A percentile compares a stretch with the other conserved stretches of the same genome.
Evolutionary conservation across 176 grass and related monocot genomes (phyloP).

Genomic region (Alloteropsis semialata): DNA sequence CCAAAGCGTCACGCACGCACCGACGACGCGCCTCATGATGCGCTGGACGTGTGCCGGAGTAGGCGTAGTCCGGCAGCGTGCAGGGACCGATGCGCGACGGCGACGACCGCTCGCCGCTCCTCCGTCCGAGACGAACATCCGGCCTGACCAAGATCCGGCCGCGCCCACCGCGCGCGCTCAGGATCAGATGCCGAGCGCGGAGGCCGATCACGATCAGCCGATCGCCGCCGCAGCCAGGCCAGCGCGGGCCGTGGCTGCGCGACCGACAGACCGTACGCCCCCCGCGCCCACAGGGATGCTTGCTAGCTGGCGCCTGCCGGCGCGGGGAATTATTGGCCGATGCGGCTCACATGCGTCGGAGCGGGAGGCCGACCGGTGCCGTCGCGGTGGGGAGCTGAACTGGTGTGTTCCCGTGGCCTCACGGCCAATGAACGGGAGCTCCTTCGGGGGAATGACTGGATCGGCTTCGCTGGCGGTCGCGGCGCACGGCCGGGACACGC

Average conservation of each 20-base stretch:
- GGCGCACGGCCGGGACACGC: not conserved
- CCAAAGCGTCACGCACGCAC: not conserved
- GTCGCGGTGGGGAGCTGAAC: not conserved
- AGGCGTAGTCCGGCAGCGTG: not conserved
- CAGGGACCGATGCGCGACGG: not conserved
- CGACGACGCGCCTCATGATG: constrained; percentile 7
- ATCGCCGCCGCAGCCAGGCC: not conserved
- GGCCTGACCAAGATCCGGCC: not conserved
- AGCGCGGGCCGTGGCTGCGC: not conserved
- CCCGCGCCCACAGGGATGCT: not conserved
- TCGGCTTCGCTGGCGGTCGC: not conserved
- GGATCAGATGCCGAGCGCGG: not conserved
- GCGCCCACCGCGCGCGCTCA: not conserved
- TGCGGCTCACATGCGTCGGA: not conserved
- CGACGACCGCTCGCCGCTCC: not conserved
- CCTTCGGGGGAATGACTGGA: not conserved
- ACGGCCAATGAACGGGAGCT: not conserved
- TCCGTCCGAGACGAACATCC: not conserved
- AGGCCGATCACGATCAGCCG: not conserved
- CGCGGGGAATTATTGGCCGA: not conserved
- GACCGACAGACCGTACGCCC: not conserved
- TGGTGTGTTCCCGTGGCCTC: not conserved
- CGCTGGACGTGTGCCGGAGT: not conserved
- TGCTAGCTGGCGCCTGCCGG: too few species aligned
- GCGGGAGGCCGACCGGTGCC: not conserved